Evolutionary conservation across 129 eudicot species (phyloP).

Genomic region (Dittrichia graveolens): DNA sequence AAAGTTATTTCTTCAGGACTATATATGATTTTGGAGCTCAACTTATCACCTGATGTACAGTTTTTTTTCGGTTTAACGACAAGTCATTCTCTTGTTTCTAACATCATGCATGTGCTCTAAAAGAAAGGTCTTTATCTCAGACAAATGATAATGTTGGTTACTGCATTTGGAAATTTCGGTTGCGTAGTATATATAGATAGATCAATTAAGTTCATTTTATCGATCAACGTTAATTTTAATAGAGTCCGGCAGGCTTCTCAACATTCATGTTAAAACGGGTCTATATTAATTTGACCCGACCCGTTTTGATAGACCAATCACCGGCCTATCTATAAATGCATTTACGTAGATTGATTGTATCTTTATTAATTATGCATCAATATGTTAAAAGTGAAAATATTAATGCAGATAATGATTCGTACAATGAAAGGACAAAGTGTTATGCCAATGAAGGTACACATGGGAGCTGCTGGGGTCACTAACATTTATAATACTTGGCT

Average conservation of each 20-base stretch:
- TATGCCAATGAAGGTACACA: constrained; percentile 33
- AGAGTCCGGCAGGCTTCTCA: too few species aligned
- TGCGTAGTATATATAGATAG: neutral
- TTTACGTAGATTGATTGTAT: too few species aligned
- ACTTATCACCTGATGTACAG: neutral
- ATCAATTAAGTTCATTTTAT: too few species aligned
- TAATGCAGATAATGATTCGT: constrained; percentile 28
- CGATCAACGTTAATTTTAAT: too few species aligned
- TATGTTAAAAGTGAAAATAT: constrained; percentile 21
- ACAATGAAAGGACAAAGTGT: constrained; percentile 34
- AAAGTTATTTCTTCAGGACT: constrained; percentile 16
- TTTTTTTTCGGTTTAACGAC: constrained; percentile 6
- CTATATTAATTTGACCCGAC: too few species aligned
- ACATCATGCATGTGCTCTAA: constrained; percentile 40
- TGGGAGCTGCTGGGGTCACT: constrained; percentile 24
- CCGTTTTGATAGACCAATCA: too few species aligned
- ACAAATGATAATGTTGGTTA: constrained; percentile 16
- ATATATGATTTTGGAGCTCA: constrained; percentile 14
- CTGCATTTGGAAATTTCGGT: neutral
- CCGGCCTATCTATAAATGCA: too few species aligned
- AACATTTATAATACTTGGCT: constrained; percentile 27
- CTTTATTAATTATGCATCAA: too few species aligned
- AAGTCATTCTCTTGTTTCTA: constrained; percentile 30
- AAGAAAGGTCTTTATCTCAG: constrained; percentile 3
- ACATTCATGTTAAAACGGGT: too few species aligned